Evolutionary conservation across 2,329 filamentous ascomycete species (phyloP).

Genomic region (Cladosporium sp.): DNA sequence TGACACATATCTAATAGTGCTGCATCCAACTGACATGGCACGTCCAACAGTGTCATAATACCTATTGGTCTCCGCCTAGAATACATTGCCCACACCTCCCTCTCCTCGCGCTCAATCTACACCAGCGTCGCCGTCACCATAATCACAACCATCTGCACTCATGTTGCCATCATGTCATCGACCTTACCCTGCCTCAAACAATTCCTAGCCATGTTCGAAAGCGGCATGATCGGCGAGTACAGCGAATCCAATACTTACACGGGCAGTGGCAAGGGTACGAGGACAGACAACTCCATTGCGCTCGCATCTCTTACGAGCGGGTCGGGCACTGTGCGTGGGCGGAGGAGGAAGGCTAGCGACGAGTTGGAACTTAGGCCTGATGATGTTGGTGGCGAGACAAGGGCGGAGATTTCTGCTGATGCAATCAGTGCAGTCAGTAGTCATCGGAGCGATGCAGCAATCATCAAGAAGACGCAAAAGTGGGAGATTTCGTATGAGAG

Average conservation of each 20-base stretch:
- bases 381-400: not conserved
- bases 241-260: slow-evolving; percentile 1
- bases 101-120: slow-evolving; percentile 7
- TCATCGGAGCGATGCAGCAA: not conserved
- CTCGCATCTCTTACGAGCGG: slow-evolving; percentile 3
- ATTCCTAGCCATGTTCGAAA: slow-evolving; percentile 24
- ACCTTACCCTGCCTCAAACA: slow-evolving; percentile 29
- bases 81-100: not conserved
- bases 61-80: slow-evolving; percentile 2
- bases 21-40: not conserved
- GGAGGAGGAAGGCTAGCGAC: not conserved
- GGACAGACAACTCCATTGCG: not conserved
- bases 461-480: slow-evolving; percentile 10
- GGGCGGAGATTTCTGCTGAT: not conserved
- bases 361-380: not conserved
- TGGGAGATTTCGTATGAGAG: slow-evolving; percentile 3
- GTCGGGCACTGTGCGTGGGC: not conserved
- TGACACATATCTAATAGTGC: no score
- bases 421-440: not conserved
- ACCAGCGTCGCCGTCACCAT: slow-evolving; percentile 19
- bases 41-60: not conserved
- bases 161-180: slow-evolving; percentile 26
- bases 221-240: slow-evolving; percentile 9
- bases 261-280: not conserved
- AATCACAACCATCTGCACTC: slow-evolving; percentile 22